Conservation (phyloP, 73 alveolate species). For the Paramecium caudatum region DNA sequence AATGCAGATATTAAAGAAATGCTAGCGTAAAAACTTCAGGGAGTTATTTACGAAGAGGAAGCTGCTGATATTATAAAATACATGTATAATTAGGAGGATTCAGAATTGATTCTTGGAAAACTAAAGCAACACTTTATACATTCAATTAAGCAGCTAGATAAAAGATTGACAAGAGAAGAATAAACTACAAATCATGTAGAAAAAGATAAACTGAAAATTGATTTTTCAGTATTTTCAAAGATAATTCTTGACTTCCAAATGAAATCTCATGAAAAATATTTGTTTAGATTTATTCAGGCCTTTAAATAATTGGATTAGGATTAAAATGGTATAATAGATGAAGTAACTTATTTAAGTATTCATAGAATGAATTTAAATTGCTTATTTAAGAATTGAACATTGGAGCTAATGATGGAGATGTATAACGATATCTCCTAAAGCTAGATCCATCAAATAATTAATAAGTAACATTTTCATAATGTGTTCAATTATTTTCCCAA, state of each 20-base stretch:
- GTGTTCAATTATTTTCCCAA: constrained; percentile 94
- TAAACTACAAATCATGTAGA: constrained; percentile 78
- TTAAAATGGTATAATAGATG: constrained; percentile 93
- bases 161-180: constrained; percentile 83
- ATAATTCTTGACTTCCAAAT: constrained; percentile 95
- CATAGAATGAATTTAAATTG: constrained; percentile 87
- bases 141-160: constrained; percentile 12
- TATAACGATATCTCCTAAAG: constrained; percentile 86
- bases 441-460: constrained; percentile 97
- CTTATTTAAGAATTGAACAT: constrained; percentile 86
- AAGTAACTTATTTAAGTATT: constrained; percentile 69
- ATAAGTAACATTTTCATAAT: constrained; percentile 95
- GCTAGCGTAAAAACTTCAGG: constrained; percentile 80
- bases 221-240: constrained; percentile 85
- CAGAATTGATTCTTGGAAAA: constrained; percentile 78
- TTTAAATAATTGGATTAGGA: constrained; percentile 92
- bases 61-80: constrained; percentile 95
- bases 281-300: constrained; percentile 86
- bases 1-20: constrained; percentile 89
- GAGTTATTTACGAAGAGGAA: constrained; percentile 92
- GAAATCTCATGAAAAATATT: constrained; percentile 95
- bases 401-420: constrained; percentile 87
- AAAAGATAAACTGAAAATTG: constrained; percentile 88
- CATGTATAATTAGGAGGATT: constrained; percentile 96
- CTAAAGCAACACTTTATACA: constrained; percentile 8